Conservation (phyloP, 2,329 filamentous ascomycete species). For the Aspergillus felis region DNA sequence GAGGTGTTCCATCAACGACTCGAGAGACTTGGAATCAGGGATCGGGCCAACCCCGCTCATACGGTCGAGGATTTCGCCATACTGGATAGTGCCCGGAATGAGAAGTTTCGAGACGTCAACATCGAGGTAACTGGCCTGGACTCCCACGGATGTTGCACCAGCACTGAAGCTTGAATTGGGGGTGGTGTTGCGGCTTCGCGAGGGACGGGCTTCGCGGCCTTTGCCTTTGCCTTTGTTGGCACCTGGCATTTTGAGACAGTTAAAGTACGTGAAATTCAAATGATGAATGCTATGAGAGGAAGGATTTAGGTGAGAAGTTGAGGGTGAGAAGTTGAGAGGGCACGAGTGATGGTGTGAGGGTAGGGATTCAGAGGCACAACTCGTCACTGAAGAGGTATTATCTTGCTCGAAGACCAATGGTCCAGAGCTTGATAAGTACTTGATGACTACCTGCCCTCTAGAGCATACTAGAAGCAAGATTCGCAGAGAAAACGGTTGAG, state of each 20-base stretch:
- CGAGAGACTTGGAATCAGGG: slow-evolving; percentile 45
- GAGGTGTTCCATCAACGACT: slow-evolving; percentile 51
- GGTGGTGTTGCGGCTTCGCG: slow-evolving; percentile 61
- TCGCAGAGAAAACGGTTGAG: background rate
- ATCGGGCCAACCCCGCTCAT: slow-evolving; percentile 47
- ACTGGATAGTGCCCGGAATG: slow-evolving; percentile 46
- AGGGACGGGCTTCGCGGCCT: slow-evolving; percentile 49
- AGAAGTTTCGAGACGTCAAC: slow-evolving; percentile 49
- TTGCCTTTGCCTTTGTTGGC: slow-evolving; percentile 52
- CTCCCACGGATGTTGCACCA: slow-evolving; percentile 35
- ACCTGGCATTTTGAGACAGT: slow-evolving; percentile 36
- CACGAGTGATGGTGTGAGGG: background rate
- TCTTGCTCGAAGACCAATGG: background rate
- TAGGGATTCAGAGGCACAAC: background rate
- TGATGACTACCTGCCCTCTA: background rate
- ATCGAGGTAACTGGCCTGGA: slow-evolving; percentile 52
- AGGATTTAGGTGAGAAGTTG: background rate
- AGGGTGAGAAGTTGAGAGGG: background rate
- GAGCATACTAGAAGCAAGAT: background rate
- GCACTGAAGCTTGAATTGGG: slow-evolving; percentile 53
- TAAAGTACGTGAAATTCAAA: background rate
- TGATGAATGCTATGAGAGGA: background rate
- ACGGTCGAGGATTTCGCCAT: slow-evolving; percentile 57
- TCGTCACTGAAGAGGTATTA: background rate
- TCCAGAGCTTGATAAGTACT: background rate